Percentiles rank a stretch among this genome's conserved stretches.
phyloP scores from a whole-genome alignment of 2,329 filamentous ascomycete species.

The Fusarium pininemorale region DNA sequence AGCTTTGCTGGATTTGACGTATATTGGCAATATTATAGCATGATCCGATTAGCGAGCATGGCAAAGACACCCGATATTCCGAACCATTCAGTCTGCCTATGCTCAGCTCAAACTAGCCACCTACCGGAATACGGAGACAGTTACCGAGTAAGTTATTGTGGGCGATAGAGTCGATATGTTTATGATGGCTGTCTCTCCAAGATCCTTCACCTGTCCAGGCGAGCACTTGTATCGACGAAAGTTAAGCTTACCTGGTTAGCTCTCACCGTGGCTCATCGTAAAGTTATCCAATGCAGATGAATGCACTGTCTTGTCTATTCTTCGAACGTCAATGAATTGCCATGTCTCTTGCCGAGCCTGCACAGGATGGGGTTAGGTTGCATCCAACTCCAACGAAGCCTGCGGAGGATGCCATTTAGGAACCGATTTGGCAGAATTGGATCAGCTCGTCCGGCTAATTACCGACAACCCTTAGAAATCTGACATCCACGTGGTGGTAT shows the following conservation, averaged over 20 bases:
- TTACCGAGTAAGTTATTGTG: too few species aligned
- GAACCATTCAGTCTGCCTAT: neutral
- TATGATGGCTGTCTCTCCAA: too few species aligned
- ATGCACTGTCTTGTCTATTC: fast-evolving
- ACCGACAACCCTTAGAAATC: neutral
- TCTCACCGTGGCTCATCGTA: neutral
- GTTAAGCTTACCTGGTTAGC: neutral
- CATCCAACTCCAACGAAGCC: neutral
- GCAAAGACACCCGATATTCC: neutral
- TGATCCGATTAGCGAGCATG: neutral
- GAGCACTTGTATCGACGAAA: neutral
- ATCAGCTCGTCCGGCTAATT: neutral
- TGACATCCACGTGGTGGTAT: neutral
- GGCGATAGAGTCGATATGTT: too few species aligned
- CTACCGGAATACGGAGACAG: too few species aligned
- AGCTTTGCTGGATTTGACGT: too few species aligned
- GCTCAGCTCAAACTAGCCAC: neutral
- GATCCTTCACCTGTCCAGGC: fast-evolving
- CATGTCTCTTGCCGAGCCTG: neutral
- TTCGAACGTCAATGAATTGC: neutral
- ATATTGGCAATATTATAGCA: neutral
- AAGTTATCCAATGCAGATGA: neutral
- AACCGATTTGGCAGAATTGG: neutral
- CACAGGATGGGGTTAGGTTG: neutral
- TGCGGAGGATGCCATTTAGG: neutral